Conservation (phyloP, 1,284 basidiomycete species). For the Naganishia sp. region DNA sequence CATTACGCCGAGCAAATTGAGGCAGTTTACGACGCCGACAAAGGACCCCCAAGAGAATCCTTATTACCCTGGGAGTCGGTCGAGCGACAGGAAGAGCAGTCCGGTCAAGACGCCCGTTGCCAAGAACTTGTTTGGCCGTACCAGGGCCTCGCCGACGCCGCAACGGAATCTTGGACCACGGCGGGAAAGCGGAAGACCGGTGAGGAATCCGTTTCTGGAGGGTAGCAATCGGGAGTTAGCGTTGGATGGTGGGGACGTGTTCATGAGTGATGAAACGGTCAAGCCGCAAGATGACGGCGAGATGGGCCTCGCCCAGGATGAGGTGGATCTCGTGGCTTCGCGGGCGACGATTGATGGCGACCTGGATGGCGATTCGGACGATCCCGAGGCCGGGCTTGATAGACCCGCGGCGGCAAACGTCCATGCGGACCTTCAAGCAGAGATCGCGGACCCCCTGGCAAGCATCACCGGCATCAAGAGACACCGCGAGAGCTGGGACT, state of each 20-base stretch:
- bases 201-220: conserved; percentile 22
- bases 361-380: conserved; percentile 16
- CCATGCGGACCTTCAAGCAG: not conserved
- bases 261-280: conserved; percentile 15
- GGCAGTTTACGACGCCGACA: conserved; percentile 21
- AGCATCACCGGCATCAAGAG: conserved; percentile 5
- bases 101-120: conserved; percentile 18
- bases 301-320: conserved; percentile 15
- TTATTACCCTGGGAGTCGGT: conserved; percentile 13
- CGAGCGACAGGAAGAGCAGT: not conserved
- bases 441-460: conserved; percentile 4
- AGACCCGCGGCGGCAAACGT: not conserved
- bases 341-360: conserved; percentile 23
- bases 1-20: conserved; percentile 7
- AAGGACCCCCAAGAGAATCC: conserved; percentile 33
- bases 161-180: conserved; percentile 14
- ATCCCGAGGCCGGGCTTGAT: conserved; percentile 4
- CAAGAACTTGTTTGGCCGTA: conserved; percentile 17
- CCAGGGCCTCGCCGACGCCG: not conserved
- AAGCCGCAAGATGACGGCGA: not conserved
- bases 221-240: not conserved
- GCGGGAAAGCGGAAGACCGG: conserved; percentile 1
- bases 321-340: conserved; percentile 23
- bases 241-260: conserved; percentile 8
- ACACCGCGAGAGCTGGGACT: conserved; percentile 8